A percentile compares a stretch with the other conserved stretches of the same genome.
Evolutionary conservation across 148 eudicot species (phyloP).

Genomic region (Pouteria glomerata): DNA sequence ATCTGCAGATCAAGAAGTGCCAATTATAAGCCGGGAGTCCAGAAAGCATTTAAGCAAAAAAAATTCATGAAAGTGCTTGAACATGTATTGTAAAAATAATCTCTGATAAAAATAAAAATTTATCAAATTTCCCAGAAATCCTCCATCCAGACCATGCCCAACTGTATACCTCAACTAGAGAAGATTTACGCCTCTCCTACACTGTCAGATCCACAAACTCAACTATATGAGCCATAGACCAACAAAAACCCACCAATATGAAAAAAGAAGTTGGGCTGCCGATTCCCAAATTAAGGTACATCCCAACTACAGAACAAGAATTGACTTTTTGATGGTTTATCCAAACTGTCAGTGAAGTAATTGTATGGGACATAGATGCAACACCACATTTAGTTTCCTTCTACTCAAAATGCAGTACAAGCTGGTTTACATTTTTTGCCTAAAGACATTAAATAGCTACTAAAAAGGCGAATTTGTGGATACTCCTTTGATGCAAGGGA

Average conservation of each 20-base stretch:
- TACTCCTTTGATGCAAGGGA: not conserved
- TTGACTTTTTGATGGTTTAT: not conserved
- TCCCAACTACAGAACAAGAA: not conserved
- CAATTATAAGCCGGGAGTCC: not conserved
- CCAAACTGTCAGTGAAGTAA: not conserved
- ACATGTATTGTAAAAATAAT: not conserved
- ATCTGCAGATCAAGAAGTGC: constrained; percentile 33
- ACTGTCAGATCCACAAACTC: too few species aligned
- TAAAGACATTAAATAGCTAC: not conserved
- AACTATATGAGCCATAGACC: too few species aligned
- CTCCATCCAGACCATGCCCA: too few species aligned
- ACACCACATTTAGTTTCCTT: not conserved
- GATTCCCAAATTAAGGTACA: not conserved
- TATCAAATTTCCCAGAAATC: too few species aligned
- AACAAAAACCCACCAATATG: too few species aligned
- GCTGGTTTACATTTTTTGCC: not conserved
- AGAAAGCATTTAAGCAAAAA: not conserved
- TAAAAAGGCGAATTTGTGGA: not conserved
- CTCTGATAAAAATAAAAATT: not conserved
- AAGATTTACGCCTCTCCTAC: too few species aligned
- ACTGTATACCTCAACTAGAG: too few species aligned
- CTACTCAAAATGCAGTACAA: not conserved
- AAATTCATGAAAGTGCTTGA: not conserved
- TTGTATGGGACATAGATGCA: not conserved
- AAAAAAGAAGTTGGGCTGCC: not conserved